Evolutionary conservation across 2,329 filamentous ascomycete species (phyloP).

Genomic region (Mycogone perniciosa): DNA sequence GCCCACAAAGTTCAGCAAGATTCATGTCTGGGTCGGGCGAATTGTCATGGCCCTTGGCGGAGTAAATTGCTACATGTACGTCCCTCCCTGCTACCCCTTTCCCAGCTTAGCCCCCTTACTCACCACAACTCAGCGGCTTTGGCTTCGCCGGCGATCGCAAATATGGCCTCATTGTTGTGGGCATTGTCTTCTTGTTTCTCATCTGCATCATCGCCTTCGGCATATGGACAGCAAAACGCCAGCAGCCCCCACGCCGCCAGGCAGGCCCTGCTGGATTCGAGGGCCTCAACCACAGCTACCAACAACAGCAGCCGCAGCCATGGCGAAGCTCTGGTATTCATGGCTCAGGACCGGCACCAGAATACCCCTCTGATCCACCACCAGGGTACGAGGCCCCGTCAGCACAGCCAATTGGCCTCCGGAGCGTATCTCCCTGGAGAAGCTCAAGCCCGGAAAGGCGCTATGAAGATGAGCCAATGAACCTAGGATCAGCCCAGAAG

Average conservation of each 20-base stretch:
- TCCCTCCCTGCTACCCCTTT: conserved; percentile 2
- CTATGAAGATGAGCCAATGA: conserved; percentile 26
- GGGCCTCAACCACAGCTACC: conserved; percentile 19
- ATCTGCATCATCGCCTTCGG: conserved; percentile 35
- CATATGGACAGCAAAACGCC: conserved; percentile 23
- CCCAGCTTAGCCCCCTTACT: neutral
- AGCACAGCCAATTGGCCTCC: conserved; percentile 24
- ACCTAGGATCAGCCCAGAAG: conserved; percentile 24
- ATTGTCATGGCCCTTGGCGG: conserved; percentile 46
- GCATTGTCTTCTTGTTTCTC: conserved; percentile 39
- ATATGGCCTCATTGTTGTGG: conserved; percentile 43
- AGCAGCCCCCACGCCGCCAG: conserved; percentile 18
- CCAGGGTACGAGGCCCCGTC: conserved; percentile 30
- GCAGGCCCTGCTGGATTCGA: conserved; percentile 12
- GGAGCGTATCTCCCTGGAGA: conserved; percentile 22
- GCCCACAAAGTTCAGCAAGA: conserved; percentile 43
- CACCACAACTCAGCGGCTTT: conserved; percentile 41
- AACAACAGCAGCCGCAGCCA: conserved; percentile 19
- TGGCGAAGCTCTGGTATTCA: conserved; percentile 22
- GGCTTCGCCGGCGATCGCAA: conserved; percentile 45
- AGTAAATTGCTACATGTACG: conserved; percentile 52
- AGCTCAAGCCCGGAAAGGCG: conserved; percentile 21
- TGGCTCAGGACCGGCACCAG: conserved; percentile 14
- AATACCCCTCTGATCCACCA: conserved; percentile 23
- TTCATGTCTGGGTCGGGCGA: conserved; percentile 54